Conservation (phyloP, 2,329 filamentous ascomycete species). For the Aspergillus intermedius region DNA sequence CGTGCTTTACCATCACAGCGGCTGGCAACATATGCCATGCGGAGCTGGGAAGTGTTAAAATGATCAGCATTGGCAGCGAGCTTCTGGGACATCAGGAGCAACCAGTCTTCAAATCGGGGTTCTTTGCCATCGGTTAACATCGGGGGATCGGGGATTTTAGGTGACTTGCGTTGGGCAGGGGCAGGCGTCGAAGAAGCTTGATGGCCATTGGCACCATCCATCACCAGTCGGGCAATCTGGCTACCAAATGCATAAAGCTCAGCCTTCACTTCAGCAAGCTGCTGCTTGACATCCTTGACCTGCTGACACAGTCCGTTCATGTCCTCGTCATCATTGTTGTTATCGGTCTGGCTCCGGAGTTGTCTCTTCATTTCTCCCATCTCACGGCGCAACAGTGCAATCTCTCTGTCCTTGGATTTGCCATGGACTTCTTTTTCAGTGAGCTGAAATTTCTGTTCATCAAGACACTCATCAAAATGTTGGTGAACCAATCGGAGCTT, state of each 20-base stretch:
- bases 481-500: not conserved
- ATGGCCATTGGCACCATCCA: not conserved
- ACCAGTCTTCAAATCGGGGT: too few species aligned
- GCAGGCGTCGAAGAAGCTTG: not conserved
- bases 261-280: too few species aligned
- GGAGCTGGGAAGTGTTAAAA: too few species aligned
- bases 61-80: too few species aligned
- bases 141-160: not conserved
- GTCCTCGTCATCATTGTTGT: too few species aligned
- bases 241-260: not conserved
- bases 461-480: not conserved
- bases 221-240: not conserved
- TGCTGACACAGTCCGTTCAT: too few species aligned
- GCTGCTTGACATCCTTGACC: too few species aligned
- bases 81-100: too few species aligned
- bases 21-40: too few species aligned
- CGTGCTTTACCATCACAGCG: too few species aligned
- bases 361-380: not conserved
- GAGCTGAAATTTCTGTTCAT: not conserved
- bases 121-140: not conserved
- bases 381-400: not conserved
- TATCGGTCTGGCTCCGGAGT: too few species aligned
- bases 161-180: not conserved
- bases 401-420: not conserved
- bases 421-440: not conserved